Evolutionary conservation across 2,329 filamentous ascomycete species (phyloP).

Genomic region (Penicillium oxalicum): DNA sequence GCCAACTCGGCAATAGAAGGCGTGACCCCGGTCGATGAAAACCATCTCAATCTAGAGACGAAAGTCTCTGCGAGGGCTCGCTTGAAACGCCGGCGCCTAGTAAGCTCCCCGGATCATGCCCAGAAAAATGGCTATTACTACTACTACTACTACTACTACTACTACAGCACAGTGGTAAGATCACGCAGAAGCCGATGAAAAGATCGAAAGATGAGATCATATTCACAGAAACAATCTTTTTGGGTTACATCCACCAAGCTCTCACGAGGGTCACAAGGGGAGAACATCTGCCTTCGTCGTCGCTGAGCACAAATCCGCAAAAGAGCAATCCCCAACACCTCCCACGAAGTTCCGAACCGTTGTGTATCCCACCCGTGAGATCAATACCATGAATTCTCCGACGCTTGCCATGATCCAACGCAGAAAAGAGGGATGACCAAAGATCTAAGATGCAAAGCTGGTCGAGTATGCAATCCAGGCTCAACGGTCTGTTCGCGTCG

Average conservation of each 20-base stretch:
- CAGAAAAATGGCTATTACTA: too few relatives aligned
- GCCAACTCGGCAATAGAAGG: too few relatives aligned
- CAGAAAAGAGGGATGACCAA: constrained; percentile 26
- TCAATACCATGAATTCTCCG: constrained; percentile 37
- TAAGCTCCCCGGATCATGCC: too few relatives aligned
- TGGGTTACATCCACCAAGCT: constrained; percentile 28
- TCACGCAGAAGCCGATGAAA: not conserved
- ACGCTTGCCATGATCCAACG: constrained; percentile 33
- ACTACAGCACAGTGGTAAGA: too few relatives aligned
- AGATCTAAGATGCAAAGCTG: constrained; percentile 29
- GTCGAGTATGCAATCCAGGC: constrained; percentile 20
- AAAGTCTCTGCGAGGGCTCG: too few relatives aligned
- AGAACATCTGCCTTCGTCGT: constrained; percentile 16
- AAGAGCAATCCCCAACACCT: constrained; percentile 38
- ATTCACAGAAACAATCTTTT: constrained; percentile 31
- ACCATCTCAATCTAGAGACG: too few relatives aligned
- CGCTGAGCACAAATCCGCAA: constrained; percentile 26
- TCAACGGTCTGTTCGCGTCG: constrained; percentile 19
- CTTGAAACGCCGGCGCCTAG: too few relatives aligned
- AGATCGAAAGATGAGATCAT: constrained; percentile 9
- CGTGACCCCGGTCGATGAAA: too few relatives aligned
- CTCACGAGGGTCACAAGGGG: constrained; percentile 18
- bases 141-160: too few relatives aligned
- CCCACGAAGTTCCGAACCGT: constrained; percentile 33
- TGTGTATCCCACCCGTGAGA: constrained; percentile 36